A percentile compares a stretch with the other conserved stretches of the same genome.
Evolutionary conservation across 2,329 filamentous ascomycete genomes (phyloP).

Genomic region (Pseudocercospora eumusae): DNA sequence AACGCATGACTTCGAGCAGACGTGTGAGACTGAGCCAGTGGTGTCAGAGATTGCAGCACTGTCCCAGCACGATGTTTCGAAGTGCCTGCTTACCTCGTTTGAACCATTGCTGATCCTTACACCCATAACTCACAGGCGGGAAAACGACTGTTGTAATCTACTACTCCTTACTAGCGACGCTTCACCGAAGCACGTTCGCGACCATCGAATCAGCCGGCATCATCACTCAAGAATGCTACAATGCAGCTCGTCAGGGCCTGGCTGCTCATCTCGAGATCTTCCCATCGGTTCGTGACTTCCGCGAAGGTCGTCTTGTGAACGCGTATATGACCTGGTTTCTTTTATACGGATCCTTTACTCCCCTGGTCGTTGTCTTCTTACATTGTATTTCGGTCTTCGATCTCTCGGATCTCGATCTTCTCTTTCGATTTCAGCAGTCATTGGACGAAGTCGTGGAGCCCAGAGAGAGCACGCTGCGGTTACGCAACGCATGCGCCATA

Average conservation of each 20-base stretch:
- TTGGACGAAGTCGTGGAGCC: constrained; percentile 13
- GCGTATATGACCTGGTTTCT: constrained; percentile 20
- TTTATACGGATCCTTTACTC: constrained; percentile 19
- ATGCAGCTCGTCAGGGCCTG: constrained; percentile 18
- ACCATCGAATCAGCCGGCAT: constrained; percentile 13
- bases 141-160: constrained; percentile 12
- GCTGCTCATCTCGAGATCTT: constrained; percentile 18
- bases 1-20: too few species aligned
- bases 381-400: constrained; percentile 19
- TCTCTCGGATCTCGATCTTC: constrained; percentile 14
- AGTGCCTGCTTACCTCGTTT: too few species aligned
- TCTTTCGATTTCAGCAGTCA: constrained; percentile 18
- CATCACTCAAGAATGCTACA: constrained; percentile 20
- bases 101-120: too few species aligned
- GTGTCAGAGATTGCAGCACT: too few species aligned
- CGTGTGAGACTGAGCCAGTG: too few species aligned
- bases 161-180: constrained; percentile 20
- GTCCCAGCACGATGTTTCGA: too few species aligned
- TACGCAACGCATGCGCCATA: constrained; percentile 18
- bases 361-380: constrained; percentile 22
- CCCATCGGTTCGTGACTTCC: constrained; percentile 10
- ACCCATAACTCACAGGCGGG: background rate
- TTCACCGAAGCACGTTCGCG: constrained; percentile 18
- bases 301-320: constrained; percentile 11
- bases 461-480: constrained; percentile 10